Evolutionary conservation across 2,329 filamentous ascomycete species (phyloP).

Genomic region (Fusarium nodosum): DNA sequence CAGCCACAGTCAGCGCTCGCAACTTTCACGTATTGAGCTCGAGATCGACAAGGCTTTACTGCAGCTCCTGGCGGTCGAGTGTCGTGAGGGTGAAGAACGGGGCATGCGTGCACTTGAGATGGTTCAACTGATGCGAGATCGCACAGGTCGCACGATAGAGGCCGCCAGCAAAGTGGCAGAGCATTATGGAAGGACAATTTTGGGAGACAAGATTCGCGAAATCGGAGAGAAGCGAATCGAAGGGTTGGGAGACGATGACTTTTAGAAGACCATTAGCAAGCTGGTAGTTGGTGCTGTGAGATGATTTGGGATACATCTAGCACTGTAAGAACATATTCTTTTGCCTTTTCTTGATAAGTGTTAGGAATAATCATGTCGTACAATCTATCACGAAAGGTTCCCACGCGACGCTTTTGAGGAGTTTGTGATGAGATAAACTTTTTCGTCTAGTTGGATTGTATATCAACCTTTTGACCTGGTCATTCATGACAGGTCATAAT

Average conservation of each 20-base stretch:
- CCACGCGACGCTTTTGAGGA: not conserved
- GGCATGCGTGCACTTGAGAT: constrained; percentile 96
- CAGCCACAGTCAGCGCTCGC: constrained; percentile 71
- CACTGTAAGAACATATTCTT: constrained; percentile 8
- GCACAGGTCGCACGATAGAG: constrained; percentile 89
- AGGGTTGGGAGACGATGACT: constrained; percentile 71
- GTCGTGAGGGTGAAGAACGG: constrained; percentile 89
- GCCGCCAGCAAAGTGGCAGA: constrained; percentile 90
- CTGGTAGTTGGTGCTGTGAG: not conserved
- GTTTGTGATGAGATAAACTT: not conserved
- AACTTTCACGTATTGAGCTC: constrained; percentile 79
- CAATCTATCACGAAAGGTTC: not conserved
- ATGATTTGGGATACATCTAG: constrained; percentile 7
- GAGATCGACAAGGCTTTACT: constrained; percentile 92
- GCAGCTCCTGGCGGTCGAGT: constrained; percentile 90
- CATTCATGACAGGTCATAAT: no score
- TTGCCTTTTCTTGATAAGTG: not conserved
- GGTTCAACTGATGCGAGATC: constrained; percentile 86
- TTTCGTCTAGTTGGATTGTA: not conserved
- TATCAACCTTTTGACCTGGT: not conserved
- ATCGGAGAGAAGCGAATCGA: constrained; percentile 78
- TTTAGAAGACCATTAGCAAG: constrained; percentile 4
- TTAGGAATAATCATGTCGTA: not conserved
- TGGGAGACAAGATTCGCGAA: constrained; percentile 92
- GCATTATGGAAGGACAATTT: constrained; percentile 81